Base-by-base conservation (phyloP, 352 stramenopile genomes). In the Elongisporangium senticosum region DNA sequence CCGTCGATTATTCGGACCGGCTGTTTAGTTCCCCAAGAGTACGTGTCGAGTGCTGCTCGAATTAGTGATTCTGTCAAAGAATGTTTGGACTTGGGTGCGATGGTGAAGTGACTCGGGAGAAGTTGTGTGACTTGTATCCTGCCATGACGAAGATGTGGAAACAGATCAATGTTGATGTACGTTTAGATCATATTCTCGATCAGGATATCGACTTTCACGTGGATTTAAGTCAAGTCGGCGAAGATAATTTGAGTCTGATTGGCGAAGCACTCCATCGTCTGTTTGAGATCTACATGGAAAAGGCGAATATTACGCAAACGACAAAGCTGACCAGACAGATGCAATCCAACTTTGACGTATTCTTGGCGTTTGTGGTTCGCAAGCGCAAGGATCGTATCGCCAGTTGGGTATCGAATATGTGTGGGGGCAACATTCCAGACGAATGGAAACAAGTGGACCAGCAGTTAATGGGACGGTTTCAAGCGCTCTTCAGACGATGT, bases 401-500 rank as follows among this genome's bases (percentile, higher is more conserved):
- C 1, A 26, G 68, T 6, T 90, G 78, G 77, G 74, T 56, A 0
- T 75, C 66, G 21, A 65, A 72, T 28, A 61, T 66, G 15, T 70
- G 89, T 10, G 62, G 70, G n/a, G 71, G 63, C 20, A 68, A 63
- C 20, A 50, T 85, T 0, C 60, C 74, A 0, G 67, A 86, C 0
- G 78, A 79, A 3, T 88, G 79, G 77, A 75, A 68, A 7, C 53
- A 53, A 3, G 21, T 79, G 0, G 76, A 90, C 53, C 69, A 78
- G 15, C 77, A 87, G 49, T 74, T 67, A 3, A 19, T 87, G 0
- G 69, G 64, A 0, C 58, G 64, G 7, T 75, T 90, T 40, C 67
- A 86, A 49, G 65, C 76, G 22, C 55, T 89, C 10, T 65, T 89
- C 7, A 69, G 64, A 1, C 84, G 84, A 2, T 93, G 84, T n/a